Base-by-base conservation (phyloP, 306 rosid genomes). In the Begonia fuchsioides region DNA sequence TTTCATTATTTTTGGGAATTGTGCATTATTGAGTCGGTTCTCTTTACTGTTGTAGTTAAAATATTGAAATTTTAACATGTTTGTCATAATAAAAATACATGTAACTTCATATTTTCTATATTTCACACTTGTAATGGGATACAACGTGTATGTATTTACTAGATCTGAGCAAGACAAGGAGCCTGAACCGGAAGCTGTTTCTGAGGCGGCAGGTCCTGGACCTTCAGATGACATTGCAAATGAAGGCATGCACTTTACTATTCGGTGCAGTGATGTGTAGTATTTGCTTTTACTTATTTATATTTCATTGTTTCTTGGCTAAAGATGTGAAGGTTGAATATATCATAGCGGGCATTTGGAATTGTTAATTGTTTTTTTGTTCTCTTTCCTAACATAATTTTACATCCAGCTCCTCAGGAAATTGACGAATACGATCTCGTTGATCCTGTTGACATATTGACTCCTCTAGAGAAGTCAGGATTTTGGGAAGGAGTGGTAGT, bases 401-500 rank as follows among this genome's bases (percentile, higher is more conserved):
- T 41, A 67, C 57, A 26, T 51, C 47, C 93, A 92, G 99, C 76
- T 73, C 94, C 94, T 64, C 93, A 66, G 62, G 96, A 80, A 72
- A 82, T 86, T 49, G 99, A 92, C 39, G 96, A 92, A 70, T 92
- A 86, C 12, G 99, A 92, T 64, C 96, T 92, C 63, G 87, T 92
- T 55, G 99, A 92, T 74, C 99, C 99, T 51, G 93, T 92, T 65
- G 96, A 92, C 63, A 86, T 92, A 75, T 72, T 92, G 83, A 65
- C 75, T 68, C 99, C 99, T 52, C 60, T 92, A 79, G 99, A 92
- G 73, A 92, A 92, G 67, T 75, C 93, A 17, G 96, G 99, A 62
- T 92, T 92, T 70, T 92, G 99, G 99, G 99, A 86, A 10, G 80
- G 96, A 77, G 96, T 86, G 96, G 99, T 92, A 70, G 98, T 75